phyloP scores from a whole-genome alignment of 805 yeast species.

The Cyberlindnera nakhonratchasimensis region DNA sequence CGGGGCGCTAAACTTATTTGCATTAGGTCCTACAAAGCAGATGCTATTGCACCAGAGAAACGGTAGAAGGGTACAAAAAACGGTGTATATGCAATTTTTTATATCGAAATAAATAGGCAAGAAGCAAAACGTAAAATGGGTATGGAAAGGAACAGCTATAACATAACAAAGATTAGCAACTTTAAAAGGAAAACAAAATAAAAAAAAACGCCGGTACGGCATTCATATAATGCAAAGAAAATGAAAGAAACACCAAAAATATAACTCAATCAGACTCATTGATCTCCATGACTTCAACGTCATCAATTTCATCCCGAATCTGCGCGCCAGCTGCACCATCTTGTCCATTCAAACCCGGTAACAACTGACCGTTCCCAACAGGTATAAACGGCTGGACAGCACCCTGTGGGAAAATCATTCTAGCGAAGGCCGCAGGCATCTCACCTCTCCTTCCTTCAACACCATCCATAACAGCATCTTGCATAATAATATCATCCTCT shows the following conservation, averaged over 20 bases:
- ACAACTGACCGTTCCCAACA: background rate
- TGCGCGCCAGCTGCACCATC: background rate
- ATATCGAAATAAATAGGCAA: slow-evolving; percentile 1
- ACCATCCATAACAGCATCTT: background rate
- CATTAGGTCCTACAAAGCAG: no score
- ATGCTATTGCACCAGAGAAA: no score
- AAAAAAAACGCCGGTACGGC: background rate
- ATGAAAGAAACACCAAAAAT: background rate
- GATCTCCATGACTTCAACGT: slow-evolving; percentile 9
- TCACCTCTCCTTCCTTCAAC: background rate
- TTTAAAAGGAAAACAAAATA: background rate
- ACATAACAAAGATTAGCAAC: background rate
- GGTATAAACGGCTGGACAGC: background rate
- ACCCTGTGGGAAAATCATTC: slow-evolving; percentile 4
- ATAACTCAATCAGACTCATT: slow-evolving; percentile 4
- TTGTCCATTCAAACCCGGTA: background rate
- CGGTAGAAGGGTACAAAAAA: no score
- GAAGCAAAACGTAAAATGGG: background rate
- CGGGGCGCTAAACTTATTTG: background rate
- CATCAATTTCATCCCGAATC: background rate
- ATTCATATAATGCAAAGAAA: background rate
- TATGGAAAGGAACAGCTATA: background rate
- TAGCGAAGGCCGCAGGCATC: slow-evolving; percentile 2
- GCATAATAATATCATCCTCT: background rate
- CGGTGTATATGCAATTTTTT: background rate